phyloP scores from a whole-genome alignment of 495 filamentous ascomycete species.

The Endocarpon pusillum region DNA sequence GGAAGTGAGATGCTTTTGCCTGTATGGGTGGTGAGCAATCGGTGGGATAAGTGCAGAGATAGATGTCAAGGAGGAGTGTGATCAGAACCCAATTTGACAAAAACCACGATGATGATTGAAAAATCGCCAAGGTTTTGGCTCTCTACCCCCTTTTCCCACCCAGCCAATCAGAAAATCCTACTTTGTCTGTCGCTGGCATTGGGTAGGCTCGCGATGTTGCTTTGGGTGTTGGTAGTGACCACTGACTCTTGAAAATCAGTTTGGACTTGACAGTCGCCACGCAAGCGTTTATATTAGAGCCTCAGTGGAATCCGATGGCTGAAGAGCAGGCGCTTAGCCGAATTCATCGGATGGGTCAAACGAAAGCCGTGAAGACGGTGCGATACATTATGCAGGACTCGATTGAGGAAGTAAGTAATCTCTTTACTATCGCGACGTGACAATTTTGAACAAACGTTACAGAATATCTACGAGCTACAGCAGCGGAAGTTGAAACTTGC shows the following conservation, averaged over 20 bases:
- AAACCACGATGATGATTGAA: too few species aligned
- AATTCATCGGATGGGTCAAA: slow-evolving; percentile 15
- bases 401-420: slow-evolving; percentile 6
- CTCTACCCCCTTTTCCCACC: too few species aligned
- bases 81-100: too few species aligned
- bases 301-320: slow-evolving; percentile 17
- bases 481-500: slow-evolving; percentile 1
- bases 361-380: slow-evolving; percentile 9
- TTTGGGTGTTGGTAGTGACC: not conserved
- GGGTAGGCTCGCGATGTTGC: not conserved
- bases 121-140: too few species aligned
- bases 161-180: too few species aligned
- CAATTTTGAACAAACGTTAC: not conserved
- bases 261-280: slow-evolving; percentile 12
- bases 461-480: slow-evolving; percentile 1
- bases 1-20: too few species aligned
- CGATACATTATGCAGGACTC: slow-evolving; percentile 10
- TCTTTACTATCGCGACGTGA: not conserved
- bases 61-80: too few species aligned
- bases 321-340: slow-evolving; percentile 14
- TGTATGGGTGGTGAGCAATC: too few species aligned
- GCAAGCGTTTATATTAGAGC: slow-evolving; percentile 12
- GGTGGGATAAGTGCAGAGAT: too few species aligned
- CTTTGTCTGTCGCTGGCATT: slow-evolving; percentile 1
- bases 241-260: slow-evolving; percentile 1